These are phyloP conservation scores for Pseudogymnoascus sp. DNA, from an alignment of 2,329 filamentous ascomycete species.

Conservation along the genomic window DNA sequence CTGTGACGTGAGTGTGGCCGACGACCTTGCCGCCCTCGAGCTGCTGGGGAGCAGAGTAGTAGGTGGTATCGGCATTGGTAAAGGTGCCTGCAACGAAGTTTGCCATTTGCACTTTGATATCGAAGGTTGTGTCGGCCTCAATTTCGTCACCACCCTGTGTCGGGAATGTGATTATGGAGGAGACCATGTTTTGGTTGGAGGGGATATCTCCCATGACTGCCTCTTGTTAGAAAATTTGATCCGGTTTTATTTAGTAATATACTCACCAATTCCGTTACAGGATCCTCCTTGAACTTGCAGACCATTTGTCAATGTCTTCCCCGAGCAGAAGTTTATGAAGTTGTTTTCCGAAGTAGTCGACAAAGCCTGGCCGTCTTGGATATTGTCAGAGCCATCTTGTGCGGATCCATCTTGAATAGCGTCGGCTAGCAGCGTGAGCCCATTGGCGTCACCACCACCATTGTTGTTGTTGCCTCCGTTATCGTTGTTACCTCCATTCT, in stretches of 20 bases:
- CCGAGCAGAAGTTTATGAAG: slow-evolving; percentile 28
- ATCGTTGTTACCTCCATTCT: slow-evolving; percentile 6
- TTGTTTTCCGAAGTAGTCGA: slow-evolving; percentile 26
- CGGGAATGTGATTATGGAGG: slow-evolving; percentile 25
- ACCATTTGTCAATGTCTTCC: slow-evolving; percentile 49
- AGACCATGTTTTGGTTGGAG: slow-evolving; percentile 26
- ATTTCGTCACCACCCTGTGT: slow-evolving; percentile 17
- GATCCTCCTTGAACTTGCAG: slow-evolving; percentile 49
- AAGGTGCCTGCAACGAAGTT: slow-evolving; percentile 31
- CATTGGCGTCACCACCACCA: background rate
- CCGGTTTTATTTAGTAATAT: background rate
- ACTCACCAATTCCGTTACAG: slow-evolving; percentile 43
- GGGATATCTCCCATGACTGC: slow-evolving; percentile 29
- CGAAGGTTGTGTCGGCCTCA: slow-evolving; percentile 23
- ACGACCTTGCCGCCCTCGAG: slow-evolving; percentile 28
- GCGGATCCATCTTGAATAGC: slow-evolving; percentile 25
- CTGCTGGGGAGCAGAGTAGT: slow-evolving; percentile 32
- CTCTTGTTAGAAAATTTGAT: background rate
- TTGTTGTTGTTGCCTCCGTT: slow-evolving; percentile 11
- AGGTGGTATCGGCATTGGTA: slow-evolving; percentile 32
- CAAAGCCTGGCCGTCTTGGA: slow-evolving; percentile 21
- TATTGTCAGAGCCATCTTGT: slow-evolving; percentile 19
- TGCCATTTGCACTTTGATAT: slow-evolving; percentile 28
- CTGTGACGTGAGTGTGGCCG: slow-evolving; percentile 33
- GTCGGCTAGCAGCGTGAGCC: slow-evolving; percentile 17